A percentile compares a stretch with the other conserved stretches of the same genome.
Evolutionary conservation across 2,329 filamentous ascomycete genomes (phyloP).

Genomic region (Aspergillus flavus): DNA sequence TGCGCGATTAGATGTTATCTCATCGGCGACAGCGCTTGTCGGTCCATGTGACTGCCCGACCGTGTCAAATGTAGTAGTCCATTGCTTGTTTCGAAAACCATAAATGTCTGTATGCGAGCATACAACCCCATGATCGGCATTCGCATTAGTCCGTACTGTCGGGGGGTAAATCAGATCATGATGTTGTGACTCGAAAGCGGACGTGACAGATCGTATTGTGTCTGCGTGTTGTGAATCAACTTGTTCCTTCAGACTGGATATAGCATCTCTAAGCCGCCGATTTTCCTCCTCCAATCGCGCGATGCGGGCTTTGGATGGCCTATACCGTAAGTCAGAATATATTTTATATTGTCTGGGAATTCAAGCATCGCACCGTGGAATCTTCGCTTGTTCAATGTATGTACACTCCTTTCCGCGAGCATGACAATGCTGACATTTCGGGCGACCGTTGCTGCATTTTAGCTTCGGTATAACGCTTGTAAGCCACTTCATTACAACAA

Average conservation of each 20-base stretch:
- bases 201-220: too few relatives aligned
- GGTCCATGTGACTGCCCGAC: slow-evolving; percentile 1
- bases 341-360: too few relatives aligned
- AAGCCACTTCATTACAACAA: too few relatives aligned
- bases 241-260: background rate
- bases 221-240: background rate
- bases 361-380: background rate
- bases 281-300: background rate
- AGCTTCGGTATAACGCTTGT: too few relatives aligned
- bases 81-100: too few relatives aligned
- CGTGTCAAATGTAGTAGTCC: background rate
- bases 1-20: background rate
- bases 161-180: too few relatives aligned
- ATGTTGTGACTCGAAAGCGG: too few relatives aligned
- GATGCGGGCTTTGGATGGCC: background rate
- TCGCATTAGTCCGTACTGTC: too few relatives aligned
- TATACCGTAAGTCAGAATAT: too few relatives aligned
- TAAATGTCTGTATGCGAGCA: too few relatives aligned
- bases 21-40: slow-evolving; percentile 3
- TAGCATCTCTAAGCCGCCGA: background rate
- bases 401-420: background rate
- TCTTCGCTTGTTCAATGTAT: background rate
- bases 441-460: slow-evolving; percentile 1
- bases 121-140: too few relatives aligned
- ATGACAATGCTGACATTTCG: background rate